Evolutionary conservation across 208 protist genomes (phyloP).

Genomic region (Strigomonas culicis): DNA sequence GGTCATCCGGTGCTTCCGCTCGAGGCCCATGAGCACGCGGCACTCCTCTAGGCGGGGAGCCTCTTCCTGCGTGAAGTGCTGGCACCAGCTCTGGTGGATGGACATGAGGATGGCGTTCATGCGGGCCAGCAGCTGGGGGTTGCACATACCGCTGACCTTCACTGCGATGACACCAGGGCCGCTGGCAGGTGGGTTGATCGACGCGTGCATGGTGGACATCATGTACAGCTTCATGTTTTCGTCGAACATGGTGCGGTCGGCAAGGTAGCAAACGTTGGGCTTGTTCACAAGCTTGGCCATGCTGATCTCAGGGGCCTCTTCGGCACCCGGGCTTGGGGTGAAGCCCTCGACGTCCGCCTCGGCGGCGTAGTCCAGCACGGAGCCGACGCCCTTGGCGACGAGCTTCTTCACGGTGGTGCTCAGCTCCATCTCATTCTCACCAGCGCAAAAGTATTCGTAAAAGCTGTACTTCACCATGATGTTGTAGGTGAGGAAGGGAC

Average conservation of each 20-base stretch:
- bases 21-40: constrained; percentile 72
- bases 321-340: constrained; percentile 45
- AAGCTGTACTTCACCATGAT: constrained; percentile 87
- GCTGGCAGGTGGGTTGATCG: constrained; percentile 56
- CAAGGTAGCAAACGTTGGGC: constrained; percentile 61
- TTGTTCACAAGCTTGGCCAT: constrained; percentile 67
- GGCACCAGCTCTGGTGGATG: constrained; percentile 77
- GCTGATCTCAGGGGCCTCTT: constrained; percentile 58
- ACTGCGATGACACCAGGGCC: constrained; percentile 76
- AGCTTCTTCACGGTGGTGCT: constrained; percentile 68
- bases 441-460: constrained; percentile 94
- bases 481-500: constrained; percentile 68
- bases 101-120: constrained; percentile 86
- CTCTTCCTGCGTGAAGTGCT: constrained; percentile 72
- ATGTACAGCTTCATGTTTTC: constrained; percentile 93
- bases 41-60: constrained; percentile 82
- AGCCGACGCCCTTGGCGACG: constrained; percentile 65
- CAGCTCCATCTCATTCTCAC: constrained; percentile 89
- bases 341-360: constrained; percentile 87
- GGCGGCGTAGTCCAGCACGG: constrained; percentile 95
- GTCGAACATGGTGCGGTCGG: constrained; percentile 67
- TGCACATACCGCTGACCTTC: constrained; percentile 92
- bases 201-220: constrained; percentile 86
- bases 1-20: constrained; percentile 55
- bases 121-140: constrained; percentile 88